A percentile compares a stretch with the other conserved stretches of the same genome.
Evolutionary conservation across 495 filamentous ascomycete species (phyloP).

Genomic region (Physcia stellaris): DNA sequence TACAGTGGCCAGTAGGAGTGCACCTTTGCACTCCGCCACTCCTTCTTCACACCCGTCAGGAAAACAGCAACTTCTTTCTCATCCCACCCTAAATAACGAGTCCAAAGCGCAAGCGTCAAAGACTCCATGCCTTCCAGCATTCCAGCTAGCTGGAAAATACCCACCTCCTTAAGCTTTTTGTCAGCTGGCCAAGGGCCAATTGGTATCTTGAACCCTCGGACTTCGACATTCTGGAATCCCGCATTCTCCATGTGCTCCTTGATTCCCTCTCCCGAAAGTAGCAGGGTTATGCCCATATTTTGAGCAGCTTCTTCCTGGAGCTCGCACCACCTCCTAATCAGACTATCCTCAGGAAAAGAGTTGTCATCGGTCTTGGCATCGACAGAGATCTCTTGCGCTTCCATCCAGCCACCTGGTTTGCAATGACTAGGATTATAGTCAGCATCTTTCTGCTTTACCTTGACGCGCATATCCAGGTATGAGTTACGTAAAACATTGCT

Average conservation of each 20-base stretch:
- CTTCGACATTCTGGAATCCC: conserved; percentile 41
- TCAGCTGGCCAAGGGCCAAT: conserved; percentile 53
- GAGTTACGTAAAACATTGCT: conserved; percentile 16
- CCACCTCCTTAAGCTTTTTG: conserved; percentile 43
- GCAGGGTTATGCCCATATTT: conserved; percentile 15
- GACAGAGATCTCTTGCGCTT: conserved; percentile 41
- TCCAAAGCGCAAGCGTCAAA: conserved; percentile 42
- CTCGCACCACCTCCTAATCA: conserved; percentile 15
- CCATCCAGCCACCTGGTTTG: conserved; percentile 57
- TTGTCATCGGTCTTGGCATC: conserved; percentile 24
- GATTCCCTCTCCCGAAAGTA: conserved; percentile 26
- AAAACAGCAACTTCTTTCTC: conserved; percentile 17
- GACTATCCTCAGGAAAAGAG: conserved; percentile 19
- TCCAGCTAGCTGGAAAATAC: conserved; percentile 42
- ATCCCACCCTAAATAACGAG: conserved; percentile 32
- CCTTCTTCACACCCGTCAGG: conserved; percentile 14
- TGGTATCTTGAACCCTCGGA: conserved; percentile 46
- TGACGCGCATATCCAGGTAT: neutral
- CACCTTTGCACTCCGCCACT: conserved; percentile 17
- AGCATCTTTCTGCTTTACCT: neutral
- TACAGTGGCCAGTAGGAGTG: conserved; percentile 14
- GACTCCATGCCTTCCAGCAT: conserved; percentile 45
- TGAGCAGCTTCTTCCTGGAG: conserved; percentile 22
- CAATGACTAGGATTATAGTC: no score
- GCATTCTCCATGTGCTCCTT: conserved; percentile 23